Percentiles rank a stretch among this genome's conserved stretches.
phyloP scores from a whole-genome alignment of 1,284 basidiomycete species.

The Cryptococcus hybrid region DNA sequence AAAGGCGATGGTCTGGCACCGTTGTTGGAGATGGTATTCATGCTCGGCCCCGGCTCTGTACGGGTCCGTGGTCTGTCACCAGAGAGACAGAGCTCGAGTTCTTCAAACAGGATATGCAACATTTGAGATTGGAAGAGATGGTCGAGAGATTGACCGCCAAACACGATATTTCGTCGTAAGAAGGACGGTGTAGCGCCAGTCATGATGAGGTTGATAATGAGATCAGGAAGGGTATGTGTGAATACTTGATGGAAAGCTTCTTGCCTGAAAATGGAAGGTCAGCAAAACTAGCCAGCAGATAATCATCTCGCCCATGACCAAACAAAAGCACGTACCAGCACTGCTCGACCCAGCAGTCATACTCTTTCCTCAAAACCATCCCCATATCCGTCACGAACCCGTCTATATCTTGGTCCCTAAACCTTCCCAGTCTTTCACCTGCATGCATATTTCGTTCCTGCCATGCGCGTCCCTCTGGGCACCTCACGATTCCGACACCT shows the following conservation, averaged over 20 bases:
- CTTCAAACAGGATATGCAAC: slow-evolving; percentile 41
- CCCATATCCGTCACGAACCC: slow-evolving; percentile 44
- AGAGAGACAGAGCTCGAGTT: slow-evolving; percentile 42
- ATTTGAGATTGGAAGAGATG: slow-evolving; percentile 44
- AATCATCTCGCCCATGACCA: background rate
- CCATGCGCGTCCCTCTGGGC: slow-evolving; percentile 31
- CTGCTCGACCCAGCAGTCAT: slow-evolving; percentile 50
- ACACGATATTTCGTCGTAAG: slow-evolving; percentile 46
- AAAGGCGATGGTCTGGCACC: slow-evolving; percentile 7
- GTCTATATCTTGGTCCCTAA: slow-evolving; percentile 42
- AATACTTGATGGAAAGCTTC: slow-evolving; percentile 51
- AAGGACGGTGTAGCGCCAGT: slow-evolving; percentile 41
- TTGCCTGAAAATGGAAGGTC: slow-evolving; percentile 28
- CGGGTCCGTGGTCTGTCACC: slow-evolving; percentile 23
- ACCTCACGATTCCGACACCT: slow-evolving; percentile 17
- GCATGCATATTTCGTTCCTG: slow-evolving; percentile 32
- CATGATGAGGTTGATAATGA: slow-evolving; percentile 48
- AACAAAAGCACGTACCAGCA: slow-evolving; percentile 44
- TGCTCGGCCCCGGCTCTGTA: slow-evolving; percentile 3
- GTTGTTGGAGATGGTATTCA: background rate
- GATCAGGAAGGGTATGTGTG: slow-evolving; percentile 43
- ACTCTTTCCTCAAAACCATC: slow-evolving; percentile 44
- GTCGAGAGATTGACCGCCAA: slow-evolving; percentile 47
- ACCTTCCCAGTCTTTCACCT: slow-evolving; percentile 24
- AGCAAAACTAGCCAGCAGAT: background rate